Evolutionary conservation across 2,329 filamentous ascomycete species (phyloP).

Genomic region (Pezicula rhizophila): DNA sequence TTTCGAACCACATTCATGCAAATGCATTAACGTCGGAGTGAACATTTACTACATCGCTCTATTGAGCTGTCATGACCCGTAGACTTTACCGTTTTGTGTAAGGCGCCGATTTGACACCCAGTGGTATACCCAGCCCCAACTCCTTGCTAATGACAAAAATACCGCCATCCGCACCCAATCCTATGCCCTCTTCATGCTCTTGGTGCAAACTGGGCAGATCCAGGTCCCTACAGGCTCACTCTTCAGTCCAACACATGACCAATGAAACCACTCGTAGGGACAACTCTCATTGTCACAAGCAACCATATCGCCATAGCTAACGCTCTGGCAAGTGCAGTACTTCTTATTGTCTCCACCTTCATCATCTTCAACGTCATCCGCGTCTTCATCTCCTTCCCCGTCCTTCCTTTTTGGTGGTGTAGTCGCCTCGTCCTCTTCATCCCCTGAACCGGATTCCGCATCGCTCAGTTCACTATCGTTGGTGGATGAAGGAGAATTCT

Average conservation of each 20-base stretch:
- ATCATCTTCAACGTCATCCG: slow-evolving; percentile 56
- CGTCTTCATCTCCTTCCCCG: slow-evolving; percentile 43
- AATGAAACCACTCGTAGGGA: slow-evolving; percentile 84
- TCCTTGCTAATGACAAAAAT: neutral
- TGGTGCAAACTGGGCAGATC: slow-evolving; percentile 59
- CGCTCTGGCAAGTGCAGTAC: slow-evolving; percentile 78
- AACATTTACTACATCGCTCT: too few relatives aligned
- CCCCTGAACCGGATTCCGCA: slow-evolving; percentile 49
- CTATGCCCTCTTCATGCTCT: slow-evolving; percentile 25
- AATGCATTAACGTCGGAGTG: too few relatives aligned
- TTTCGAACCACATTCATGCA: too few relatives aligned
- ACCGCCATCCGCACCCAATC: neutral
- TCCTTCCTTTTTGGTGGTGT: slow-evolving; percentile 43
- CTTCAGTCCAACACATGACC: slow-evolving; percentile 65
- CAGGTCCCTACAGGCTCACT: slow-evolving; percentile 62
- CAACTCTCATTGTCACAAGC: slow-evolving; percentile 81
- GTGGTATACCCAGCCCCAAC: too few relatives aligned
- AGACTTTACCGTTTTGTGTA: too few relatives aligned
- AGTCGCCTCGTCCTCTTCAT: slow-evolving; percentile 39
- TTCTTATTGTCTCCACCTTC: slow-evolving; percentile 68
- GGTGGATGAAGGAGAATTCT: slow-evolving; percentile 57
- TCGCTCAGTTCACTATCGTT: slow-evolving; percentile 62
- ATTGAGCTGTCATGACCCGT: too few relatives aligned
- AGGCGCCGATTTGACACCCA: too few relatives aligned
- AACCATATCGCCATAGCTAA: slow-evolving; percentile 84